phyloP scores from a whole-genome alignment of 139 green algal genomes.

The Ettlia oleoabundans region DNA sequence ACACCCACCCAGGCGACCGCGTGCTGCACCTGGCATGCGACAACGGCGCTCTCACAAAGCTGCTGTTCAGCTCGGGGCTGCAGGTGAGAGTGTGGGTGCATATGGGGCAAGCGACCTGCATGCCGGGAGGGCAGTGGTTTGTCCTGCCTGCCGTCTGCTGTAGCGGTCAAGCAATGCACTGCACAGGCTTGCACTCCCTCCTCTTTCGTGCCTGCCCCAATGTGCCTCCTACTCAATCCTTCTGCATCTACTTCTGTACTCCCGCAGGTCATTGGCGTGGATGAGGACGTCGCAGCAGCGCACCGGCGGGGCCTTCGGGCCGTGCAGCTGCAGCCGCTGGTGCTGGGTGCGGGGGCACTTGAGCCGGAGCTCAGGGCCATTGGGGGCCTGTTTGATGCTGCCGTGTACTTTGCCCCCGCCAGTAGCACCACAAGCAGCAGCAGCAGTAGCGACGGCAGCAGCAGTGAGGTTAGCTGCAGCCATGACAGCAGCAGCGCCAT shows the following conservation, averaged over 20 bases:
- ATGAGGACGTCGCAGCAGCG: constrained; percentile 36
- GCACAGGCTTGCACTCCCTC: neutral
- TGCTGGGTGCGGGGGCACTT: neutral
- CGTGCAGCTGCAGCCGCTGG: constrained; percentile 23
- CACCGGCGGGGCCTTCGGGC: constrained; percentile 40
- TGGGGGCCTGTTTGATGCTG: constrained; percentile 34
- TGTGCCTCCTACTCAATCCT: too few relatives aligned
- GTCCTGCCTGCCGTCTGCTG: neutral
- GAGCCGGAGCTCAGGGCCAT: neutral
- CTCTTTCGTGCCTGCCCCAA: neutral
- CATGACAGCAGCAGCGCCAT: neutral
- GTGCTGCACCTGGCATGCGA: constrained; percentile 74
- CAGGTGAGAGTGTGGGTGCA: constrained; percentile 34
- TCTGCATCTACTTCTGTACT: neutral
- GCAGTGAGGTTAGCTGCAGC: neutral
- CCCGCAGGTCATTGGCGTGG: constrained; percentile 37
- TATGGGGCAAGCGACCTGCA: too few relatives aligned
- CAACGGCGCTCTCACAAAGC: constrained; percentile 71
- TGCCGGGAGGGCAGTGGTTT: too few relatives aligned
- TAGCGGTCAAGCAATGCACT: neutral
- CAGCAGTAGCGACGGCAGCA: neutral
- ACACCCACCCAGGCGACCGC: constrained; percentile 36
- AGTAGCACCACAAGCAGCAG: neutral
- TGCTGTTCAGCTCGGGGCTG: constrained; percentile 72
- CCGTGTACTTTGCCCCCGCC: constrained; percentile 36